phyloP scores from a whole-genome alignment of 2,329 filamentous ascomycete genomes.

The Pezicula neosporulosa region DNA sequence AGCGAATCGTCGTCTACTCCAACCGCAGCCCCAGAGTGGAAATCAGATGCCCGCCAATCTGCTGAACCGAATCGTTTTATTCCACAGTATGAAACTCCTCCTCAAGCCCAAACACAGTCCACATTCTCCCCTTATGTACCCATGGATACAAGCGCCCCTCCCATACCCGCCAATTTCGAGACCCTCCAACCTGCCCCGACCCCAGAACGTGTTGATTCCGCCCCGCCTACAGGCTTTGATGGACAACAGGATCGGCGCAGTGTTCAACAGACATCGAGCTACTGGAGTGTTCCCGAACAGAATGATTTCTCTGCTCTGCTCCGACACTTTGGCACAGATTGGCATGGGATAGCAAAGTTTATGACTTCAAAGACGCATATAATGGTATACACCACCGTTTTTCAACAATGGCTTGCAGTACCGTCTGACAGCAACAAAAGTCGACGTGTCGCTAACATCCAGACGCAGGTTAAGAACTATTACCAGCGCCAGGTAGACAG shows the following conservation, averaged over 20 bases:
- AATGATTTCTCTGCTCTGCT: constrained; percentile 73
- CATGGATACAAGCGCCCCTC: constrained; percentile 14
- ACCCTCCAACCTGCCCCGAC: constrained; percentile 9
- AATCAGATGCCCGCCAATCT: constrained; percentile 11
- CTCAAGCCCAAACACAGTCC: constrained; percentile 6
- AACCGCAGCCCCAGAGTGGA: constrained; percentile 15
- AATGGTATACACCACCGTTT: constrained; percentile 58
- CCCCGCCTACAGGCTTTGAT: constrained; percentile 20
- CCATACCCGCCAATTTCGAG: constrained; percentile 17
- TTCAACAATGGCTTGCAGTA: constrained; percentile 25
- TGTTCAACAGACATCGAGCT: constrained; percentile 65
- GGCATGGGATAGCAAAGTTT: constrained; percentile 68
- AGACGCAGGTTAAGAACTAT: constrained; percentile 62
- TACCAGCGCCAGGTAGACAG: constrained; percentile 61
- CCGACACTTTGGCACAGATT: constrained; percentile 75
- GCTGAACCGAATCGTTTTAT: constrained; percentile 13
- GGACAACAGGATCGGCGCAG: constrained; percentile 23
- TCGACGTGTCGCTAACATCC: constrained; percentile 28
- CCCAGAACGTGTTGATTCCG: constrained; percentile 24
- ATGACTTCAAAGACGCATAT: constrained; percentile 83
- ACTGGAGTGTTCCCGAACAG: constrained; percentile 82
- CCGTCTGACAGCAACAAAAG: constrained; percentile 23
- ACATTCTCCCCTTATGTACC: constrained; percentile 17
- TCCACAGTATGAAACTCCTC: constrained; percentile 20
- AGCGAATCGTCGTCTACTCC: constrained; percentile 20